Percentiles rank a stretch among this genome's conserved stretches.
Conservation (phyloP, 805 yeast species). For the Hanseniaspora guilliermondii region DNA sequence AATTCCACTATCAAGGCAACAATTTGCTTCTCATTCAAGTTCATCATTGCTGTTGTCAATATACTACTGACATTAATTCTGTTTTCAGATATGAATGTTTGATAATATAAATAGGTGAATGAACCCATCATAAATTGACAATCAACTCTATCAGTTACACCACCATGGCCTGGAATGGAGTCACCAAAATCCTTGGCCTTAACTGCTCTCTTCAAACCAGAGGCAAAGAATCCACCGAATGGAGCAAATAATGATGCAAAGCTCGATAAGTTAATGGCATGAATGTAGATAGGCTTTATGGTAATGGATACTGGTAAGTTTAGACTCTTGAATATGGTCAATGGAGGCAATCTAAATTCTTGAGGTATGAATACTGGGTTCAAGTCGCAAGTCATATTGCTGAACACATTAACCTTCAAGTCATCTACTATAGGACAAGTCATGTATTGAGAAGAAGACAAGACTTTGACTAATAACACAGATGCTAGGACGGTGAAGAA, state of each 20-base stretch:
- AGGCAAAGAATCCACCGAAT: constrained; percentile 95
- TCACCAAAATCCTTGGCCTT: constrained; percentile 95
- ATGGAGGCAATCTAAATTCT: constrained; percentile 60
- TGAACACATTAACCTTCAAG: constrained; percentile 47
- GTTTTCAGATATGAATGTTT: constrained; percentile 71
- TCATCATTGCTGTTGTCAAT: constrained; percentile 62
- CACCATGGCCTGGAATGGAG: constrained; percentile 98
- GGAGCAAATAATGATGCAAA: constrained; percentile 97
- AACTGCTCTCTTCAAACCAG: constrained; percentile 93
- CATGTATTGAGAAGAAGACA: constrained; percentile 58
- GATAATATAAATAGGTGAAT: constrained; percentile 81
- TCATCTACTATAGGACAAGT: constrained; percentile 70
- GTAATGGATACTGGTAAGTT: constrained; percentile 38
- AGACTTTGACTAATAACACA: constrained; percentile 47
- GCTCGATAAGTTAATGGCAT: constrained; percentile 72
- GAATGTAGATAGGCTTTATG: constrained; percentile 81
- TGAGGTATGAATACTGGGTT: constrained; percentile 85
- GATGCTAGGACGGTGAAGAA: constrained; percentile 73
- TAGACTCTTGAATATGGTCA: constrained; percentile 37
- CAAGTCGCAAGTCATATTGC: constrained; percentile 59
- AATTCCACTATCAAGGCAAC: constrained; percentile 48
- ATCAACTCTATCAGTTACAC: constrained; percentile 93
- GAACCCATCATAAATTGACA: constrained; percentile 98
- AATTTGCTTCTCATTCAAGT: constrained; percentile 54
- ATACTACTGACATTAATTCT: constrained; percentile 62